Evolutionary conservation across 306 rosid species (phyloP), one percentile per base, ranked within the genome.

Genomic region (Cucurbita ficifolia): DNA sequence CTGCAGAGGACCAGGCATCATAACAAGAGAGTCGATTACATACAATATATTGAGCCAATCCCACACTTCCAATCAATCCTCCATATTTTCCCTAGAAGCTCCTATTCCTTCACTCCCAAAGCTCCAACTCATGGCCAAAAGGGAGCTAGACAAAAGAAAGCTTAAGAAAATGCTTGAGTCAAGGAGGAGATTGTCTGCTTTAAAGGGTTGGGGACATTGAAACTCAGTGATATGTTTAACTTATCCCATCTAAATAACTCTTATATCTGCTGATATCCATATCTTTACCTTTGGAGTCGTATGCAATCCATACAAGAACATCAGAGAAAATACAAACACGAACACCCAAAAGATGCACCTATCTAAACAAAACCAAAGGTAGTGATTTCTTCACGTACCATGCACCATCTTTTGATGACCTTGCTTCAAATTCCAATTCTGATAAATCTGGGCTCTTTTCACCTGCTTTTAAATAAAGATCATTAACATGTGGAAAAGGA

Each of bases 371-470:
- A 46, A 16, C 22, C 24, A 24, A 48, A 8, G 4, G 36, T 1
- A 51, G 50, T 38, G 48, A 16, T n/a, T 59, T 24, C 57, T 74
- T 74, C 19, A 63, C 86, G 77, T 85, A 94, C 99, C 99, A 94
- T 75, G 99, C 99, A 59, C 90, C 96, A 71, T 94, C 97, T 80
- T 91, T 94, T 61, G 97, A 79, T 54, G 99, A 94, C 79, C 82
- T 89, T 4, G 97, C 99, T 82, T 94, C 99, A 57, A 95, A 95
- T 81, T 91, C 99, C 85, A 90, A 78, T 62, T 83, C 87, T 5
- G 89, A 85, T 19, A 87, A 63, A n/a, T 88, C 87, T 51, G 46
- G 80, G 51, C 62, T 74, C 56, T 61, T 82, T 72, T 85, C 85
- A 75, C 74, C 99, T 77, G 76, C 83, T 81, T 79, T 76, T 7